phyloP scores from a whole-genome alignment of 257 asterid species.

The Cinchona pubescens region DNA sequence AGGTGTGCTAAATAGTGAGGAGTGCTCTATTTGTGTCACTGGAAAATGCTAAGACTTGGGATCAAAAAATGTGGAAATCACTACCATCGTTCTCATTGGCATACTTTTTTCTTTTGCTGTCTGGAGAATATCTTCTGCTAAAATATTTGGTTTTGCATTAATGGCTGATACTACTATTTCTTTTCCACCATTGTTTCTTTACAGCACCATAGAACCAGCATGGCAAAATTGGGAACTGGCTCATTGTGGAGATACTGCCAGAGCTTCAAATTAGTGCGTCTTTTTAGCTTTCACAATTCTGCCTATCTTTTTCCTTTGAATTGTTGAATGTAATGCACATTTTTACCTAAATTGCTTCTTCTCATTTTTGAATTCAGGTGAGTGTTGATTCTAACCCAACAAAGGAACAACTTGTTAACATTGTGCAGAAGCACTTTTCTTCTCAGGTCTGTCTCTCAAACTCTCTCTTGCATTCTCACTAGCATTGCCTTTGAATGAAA shows the following conservation, averaged over 20 bases:
- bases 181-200: background rate
- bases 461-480: background rate
- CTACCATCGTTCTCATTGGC: background rate
- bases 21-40: background rate
- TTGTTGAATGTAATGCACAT: background rate
- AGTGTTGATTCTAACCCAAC: conserved; percentile 54
- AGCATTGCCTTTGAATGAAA: too few species aligned
- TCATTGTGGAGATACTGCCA: conserved; percentile 84
- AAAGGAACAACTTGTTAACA: conserved; percentile 59
- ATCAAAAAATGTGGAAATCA: background rate
- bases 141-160: background rate
- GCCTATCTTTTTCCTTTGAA: conserved; percentile 4
- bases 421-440: conserved; percentile 69
- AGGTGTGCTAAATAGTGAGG: background rate
- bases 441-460: conserved; percentile 51
- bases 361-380: conserved; percentile 38
- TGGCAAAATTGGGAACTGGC: conserved; percentile 73
- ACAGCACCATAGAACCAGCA: conserved; percentile 47
- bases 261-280: conserved; percentile 67
- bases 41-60: background rate
- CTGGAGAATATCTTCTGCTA: background rate
- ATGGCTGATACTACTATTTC: background rate
- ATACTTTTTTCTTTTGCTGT: conserved; percentile 11
- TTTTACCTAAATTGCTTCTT: conserved; percentile 5
- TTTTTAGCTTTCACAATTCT: background rate